phyloP scores from a whole-genome alignment of 805 yeast species.

The Hanseniaspora jakobsenii region DNA sequence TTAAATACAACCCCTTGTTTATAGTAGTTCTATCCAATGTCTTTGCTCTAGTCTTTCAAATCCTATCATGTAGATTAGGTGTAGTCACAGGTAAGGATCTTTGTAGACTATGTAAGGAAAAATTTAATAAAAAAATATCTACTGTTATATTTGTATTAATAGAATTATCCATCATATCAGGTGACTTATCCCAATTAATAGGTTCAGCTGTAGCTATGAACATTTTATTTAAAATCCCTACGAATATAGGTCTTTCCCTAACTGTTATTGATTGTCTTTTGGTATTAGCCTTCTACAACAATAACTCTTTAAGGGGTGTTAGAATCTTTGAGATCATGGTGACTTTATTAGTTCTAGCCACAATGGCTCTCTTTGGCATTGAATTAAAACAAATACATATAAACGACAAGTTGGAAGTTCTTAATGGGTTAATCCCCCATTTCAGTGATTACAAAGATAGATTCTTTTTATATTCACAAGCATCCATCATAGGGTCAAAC shows the following conservation, averaged over 20 bases:
- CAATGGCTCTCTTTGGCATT: constrained; percentile 73
- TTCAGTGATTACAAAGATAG: constrained; percentile 40
- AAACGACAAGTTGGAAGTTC: constrained; percentile 45
- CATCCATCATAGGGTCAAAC: constrained; percentile 86
- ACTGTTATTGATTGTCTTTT: constrained; percentile 79
- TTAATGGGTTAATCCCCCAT: constrained; percentile 56
- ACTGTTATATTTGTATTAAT: constrained; percentile 56
- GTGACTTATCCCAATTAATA: constrained; percentile 92
- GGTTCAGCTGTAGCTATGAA: constrained; percentile 95
- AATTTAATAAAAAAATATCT: constrained; percentile 28
- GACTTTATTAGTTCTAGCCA: constrained; percentile 60
- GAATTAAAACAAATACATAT: constrained; percentile 61
- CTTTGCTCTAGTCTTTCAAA: constrained; percentile 73
- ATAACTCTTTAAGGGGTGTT: constrained; percentile 64
- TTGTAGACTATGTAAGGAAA: constrained; percentile 68
- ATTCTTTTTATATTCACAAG: constrained; percentile 58
- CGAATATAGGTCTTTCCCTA: constrained; percentile 68
- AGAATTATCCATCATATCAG: constrained; percentile 84
- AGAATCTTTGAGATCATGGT: constrained; percentile 76
- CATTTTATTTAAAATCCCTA: constrained; percentile 66
- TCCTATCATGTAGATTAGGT: constrained; percentile 73
- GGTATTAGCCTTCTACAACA: constrained; percentile 67
- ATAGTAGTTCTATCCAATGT: constrained; percentile 64
- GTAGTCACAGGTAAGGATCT: constrained; percentile 81
- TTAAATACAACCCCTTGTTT: constrained; percentile 60